Evolutionary conservation across 129 eudicot genomes (phyloP).

Genomic region (Tagetes patula): DNA sequence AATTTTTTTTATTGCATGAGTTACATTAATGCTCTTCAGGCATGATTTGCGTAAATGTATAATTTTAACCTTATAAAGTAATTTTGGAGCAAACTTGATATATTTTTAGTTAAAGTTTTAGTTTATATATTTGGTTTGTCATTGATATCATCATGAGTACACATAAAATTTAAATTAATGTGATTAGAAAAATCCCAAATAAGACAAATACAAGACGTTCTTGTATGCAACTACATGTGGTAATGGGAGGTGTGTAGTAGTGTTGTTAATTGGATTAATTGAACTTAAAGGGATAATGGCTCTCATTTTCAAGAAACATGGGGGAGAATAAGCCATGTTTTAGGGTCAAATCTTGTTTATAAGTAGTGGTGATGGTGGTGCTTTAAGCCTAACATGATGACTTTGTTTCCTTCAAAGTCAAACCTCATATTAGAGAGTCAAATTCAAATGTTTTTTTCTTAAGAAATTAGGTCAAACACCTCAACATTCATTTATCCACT

Average conservation of each 20-base stretch:
- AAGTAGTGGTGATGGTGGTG: conserved; percentile 35
- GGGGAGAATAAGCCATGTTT: conserved; percentile 34
- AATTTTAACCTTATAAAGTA: no score
- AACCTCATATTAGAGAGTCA: conserved; percentile 11
- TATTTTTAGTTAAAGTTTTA: no score
- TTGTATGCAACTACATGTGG: conserved; percentile 32
- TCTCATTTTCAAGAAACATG: conserved; percentile 41
- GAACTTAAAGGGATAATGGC: conserved; percentile 31
- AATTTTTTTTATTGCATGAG: no score
- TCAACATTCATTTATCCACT: no score
- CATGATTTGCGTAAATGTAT: no score
- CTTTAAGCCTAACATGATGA: conserved; percentile 38
- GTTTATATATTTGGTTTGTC: background rate
- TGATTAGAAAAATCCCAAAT: background rate
- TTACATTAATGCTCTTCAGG: no score
- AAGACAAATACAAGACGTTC: conserved; percentile 24
- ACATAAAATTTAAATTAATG: background rate
- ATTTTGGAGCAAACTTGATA: no score
- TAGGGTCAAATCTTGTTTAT: conserved; percentile 33
- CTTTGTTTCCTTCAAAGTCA: conserved; percentile 21
- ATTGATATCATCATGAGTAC: background rate
- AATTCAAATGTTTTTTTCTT: conserved; percentile 20
- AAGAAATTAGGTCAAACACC: conserved; percentile 24
- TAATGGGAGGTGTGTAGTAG: conserved; percentile 40
- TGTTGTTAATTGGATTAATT: conserved; percentile 26